Conservation (phyloP, 2,329 filamentous ascomycete species). For the Dactylonectria estremocensis region DNA sequence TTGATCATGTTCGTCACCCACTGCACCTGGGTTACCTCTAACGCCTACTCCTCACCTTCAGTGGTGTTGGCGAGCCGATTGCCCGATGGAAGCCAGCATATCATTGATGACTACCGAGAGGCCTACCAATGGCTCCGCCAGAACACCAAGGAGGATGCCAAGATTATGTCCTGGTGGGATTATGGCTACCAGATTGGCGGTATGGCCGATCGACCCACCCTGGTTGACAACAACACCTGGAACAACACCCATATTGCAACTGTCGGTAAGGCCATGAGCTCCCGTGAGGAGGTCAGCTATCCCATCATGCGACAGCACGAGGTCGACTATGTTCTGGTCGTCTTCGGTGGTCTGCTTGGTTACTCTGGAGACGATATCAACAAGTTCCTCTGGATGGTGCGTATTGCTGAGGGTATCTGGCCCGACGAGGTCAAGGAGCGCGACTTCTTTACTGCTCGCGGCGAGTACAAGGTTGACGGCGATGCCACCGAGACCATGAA, state of each 20-base stretch:
- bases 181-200: constrained; percentile 99
- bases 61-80: constrained; percentile 94
- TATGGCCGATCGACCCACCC: constrained; percentile 96
- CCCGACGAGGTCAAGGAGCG: constrained; percentile 99
- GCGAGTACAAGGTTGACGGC: constrained; percentile 96
- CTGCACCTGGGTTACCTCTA: constrained; percentile 99
- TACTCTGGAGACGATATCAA: constrained; percentile 99
- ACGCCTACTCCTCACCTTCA: constrained; percentile 98
- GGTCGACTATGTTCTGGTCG: constrained; percentile 98
- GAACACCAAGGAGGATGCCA: constrained; percentile 94
- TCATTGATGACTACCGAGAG: constrained; percentile 99
- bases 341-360: constrained; percentile 95
- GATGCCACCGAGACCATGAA: constrained; percentile 96
- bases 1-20: constrained; percentile 95
- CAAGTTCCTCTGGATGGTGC: constrained; percentile 99
- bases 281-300: constrained; percentile 97
- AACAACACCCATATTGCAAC: constrained; percentile 99
- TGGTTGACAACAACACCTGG: constrained; percentile 99
- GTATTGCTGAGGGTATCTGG: constrained; percentile 99
- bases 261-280: constrained; percentile 99
- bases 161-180: constrained; percentile 99
- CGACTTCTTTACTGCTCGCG: constrained; percentile 92
- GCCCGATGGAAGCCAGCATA: constrained; percentile 96
- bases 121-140: constrained; percentile 99
- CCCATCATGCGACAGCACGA: constrained; percentile 98